phyloP scores from a whole-genome alignment of 1,284 basidiomycete genomes.

The Inonotus hispidus region DNA sequence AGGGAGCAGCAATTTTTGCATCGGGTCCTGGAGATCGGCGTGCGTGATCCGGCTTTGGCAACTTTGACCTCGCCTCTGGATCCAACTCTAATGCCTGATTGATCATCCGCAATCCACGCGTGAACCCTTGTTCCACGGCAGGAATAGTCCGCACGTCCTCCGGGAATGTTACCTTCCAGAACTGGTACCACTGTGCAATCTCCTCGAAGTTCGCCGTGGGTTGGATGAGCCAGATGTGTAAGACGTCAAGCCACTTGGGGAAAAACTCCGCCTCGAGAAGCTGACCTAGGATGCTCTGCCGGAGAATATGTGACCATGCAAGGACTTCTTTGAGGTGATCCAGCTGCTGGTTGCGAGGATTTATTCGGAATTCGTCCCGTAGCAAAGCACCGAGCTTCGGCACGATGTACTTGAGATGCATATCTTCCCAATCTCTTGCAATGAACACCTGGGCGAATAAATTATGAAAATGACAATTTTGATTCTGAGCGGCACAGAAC shows the following conservation, averaged over 20 bases:
- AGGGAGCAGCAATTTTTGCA: constrained; percentile 20
- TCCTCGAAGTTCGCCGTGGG: constrained; percentile 82
- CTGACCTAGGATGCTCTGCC: constrained; percentile 72
- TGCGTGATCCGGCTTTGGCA: constrained; percentile 59
- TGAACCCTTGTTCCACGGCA: constrained; percentile 76
- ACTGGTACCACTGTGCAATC: constrained; percentile 86
- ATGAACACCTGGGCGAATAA: constrained; percentile 58
- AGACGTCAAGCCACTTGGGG: constrained; percentile 91
- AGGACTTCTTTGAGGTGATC: constrained; percentile 75
- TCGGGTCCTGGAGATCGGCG: constrained; percentile 33
- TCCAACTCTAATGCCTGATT: constrained; percentile 86
- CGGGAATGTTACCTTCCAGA: constrained; percentile 83
- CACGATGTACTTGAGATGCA: constrained; percentile 86
- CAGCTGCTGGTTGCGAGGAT: constrained; percentile 87
- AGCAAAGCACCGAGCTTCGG: constrained; percentile 82
- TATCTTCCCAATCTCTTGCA: constrained; percentile 81
- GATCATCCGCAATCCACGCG: constrained; percentile 84
- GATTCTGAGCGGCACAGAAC: neutral
- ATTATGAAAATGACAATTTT: constrained; percentile 29
- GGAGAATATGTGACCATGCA: constrained; percentile 71
- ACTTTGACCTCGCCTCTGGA: constrained; percentile 56
- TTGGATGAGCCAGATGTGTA: constrained; percentile 88
- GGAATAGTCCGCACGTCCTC: constrained; percentile 59
- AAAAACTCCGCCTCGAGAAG: constrained; percentile 90
- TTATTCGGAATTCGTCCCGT: constrained; percentile 80